Conservation (phyloP, 2,329 filamentous ascomycete genomes). For the Immersiporthe knoxdaviesiana region DNA sequence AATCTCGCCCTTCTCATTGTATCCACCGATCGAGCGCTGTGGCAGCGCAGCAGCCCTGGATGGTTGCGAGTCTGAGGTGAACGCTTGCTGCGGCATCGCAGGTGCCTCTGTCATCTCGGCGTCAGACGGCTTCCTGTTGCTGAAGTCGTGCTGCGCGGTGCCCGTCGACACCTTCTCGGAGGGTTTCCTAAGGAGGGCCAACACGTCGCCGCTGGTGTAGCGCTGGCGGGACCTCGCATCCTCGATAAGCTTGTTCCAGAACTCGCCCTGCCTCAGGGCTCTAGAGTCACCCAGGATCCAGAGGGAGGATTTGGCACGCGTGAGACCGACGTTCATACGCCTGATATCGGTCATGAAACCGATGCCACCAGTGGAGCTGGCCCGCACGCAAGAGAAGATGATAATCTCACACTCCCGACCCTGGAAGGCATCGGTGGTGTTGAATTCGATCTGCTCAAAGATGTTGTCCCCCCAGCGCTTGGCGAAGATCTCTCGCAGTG, state of each 20-base stretch:
- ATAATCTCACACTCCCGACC: constrained; percentile 97
- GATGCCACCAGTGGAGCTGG: constrained; percentile 88
- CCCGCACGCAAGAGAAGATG: constrained; percentile 97
- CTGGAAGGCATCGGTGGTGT: constrained; percentile 98
- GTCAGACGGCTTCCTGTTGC: constrained; percentile 28
- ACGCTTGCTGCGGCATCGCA: neutral
- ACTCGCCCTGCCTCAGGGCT: constrained; percentile 83
- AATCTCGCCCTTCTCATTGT: constrained; percentile 38
- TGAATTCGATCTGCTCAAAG: constrained; percentile 86
- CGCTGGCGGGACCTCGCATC: constrained; percentile 75
- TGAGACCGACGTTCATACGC: constrained; percentile 98
- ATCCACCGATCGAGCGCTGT: constrained; percentile 23
- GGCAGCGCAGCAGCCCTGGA: neutral
- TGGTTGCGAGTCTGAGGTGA: neutral
- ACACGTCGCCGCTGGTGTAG: constrained; percentile 71
- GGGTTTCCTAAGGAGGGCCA: constrained; percentile 52
- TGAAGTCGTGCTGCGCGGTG: constrained; percentile 27
- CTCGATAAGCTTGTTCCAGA: constrained; percentile 84
- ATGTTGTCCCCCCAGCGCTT: constrained; percentile 75
- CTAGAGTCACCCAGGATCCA: constrained; percentile 95
- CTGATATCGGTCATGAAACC: constrained; percentile 98
- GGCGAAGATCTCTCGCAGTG: constrained; percentile 76
- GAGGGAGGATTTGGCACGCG: constrained; percentile 91
- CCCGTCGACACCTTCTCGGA: constrained; percentile 41
- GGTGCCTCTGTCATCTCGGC: constrained; percentile 36